These are phyloP conservation scores for Leccinum fibrillosum DNA, from an alignment of 768 basidiomycete genomes.

Conservation along the genomic window DNA sequence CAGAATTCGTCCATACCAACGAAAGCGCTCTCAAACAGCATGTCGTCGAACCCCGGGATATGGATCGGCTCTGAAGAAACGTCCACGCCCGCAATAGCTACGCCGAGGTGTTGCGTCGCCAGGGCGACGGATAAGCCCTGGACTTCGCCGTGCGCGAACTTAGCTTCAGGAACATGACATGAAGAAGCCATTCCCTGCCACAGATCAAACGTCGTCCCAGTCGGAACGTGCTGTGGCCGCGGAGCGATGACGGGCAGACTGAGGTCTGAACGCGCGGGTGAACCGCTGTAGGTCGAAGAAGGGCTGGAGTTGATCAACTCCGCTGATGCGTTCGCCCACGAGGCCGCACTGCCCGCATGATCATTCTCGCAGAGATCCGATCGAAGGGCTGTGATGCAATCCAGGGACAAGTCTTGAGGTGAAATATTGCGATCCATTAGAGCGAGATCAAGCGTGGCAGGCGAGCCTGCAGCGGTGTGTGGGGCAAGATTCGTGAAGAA, in stretches of 20 bases:
- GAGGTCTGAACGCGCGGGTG: slow-evolving; percentile 34
- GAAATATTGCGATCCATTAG: slow-evolving; percentile 29
- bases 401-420: slow-evolving; percentile 14
- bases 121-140: background rate
- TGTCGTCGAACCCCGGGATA: slow-evolving; percentile 14
- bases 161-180: slow-evolving; percentile 1
- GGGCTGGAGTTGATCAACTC: slow-evolving; percentile 30
- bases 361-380: background rate
- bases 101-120: slow-evolving; percentile 1
- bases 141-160: background rate
- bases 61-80: slow-evolving; percentile 1
- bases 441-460: slow-evolving; percentile 14
- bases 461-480: slow-evolving; percentile 11
- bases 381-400: slow-evolving; percentile 6
- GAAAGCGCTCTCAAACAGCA: slow-evolving; percentile 12
- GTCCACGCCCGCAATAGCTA: slow-evolving; percentile 7
- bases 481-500: slow-evolving; percentile 24
- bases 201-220: slow-evolving; percentile 10
- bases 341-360: background rate
- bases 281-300: slow-evolving; percentile 44
- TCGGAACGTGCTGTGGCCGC: slow-evolving; percentile 19
- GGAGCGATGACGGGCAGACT: slow-evolving; percentile 29
- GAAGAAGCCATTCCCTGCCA: slow-evolving; percentile 15
- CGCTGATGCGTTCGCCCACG: slow-evolving; percentile 15
- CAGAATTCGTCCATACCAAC: slow-evolving; percentile 11